phyloP scores from a whole-genome alignment of 768 basidiomycete genomes.

The Amanita subjunquillea region DNA sequence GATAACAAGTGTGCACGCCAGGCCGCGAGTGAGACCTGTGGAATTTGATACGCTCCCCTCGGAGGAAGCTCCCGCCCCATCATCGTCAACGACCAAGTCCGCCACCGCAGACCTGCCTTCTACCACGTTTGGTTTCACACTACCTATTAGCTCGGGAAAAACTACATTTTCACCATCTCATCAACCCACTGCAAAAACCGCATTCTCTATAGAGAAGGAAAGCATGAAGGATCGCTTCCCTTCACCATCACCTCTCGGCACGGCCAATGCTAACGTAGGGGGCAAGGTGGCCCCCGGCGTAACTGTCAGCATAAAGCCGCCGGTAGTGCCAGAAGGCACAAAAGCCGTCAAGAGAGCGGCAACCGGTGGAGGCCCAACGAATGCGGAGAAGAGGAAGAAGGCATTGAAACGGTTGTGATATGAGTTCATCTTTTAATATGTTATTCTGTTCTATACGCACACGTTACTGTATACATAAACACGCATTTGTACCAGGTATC shows the following conservation, averaged over 20 bases:
- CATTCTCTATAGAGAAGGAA: constrained; percentile 27
- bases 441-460: not conserved
- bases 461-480: constrained; percentile 2
- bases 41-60: constrained; percentile 52
- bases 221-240: constrained; percentile 48
- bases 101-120: constrained; percentile 13
- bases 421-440: not conserved
- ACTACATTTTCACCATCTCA: constrained; percentile 11
- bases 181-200: not conserved
- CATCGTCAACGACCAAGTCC: constrained; percentile 13
- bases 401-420: constrained; percentile 66
- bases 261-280: constrained; percentile 60
- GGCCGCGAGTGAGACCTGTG: constrained; percentile 59
- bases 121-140: constrained; percentile 21
- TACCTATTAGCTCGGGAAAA: constrained; percentile 35
- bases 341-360: constrained; percentile 68
- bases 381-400: constrained; percentile 82
- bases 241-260: constrained; percentile 61
- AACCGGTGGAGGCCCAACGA: constrained; percentile 35
- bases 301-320: constrained; percentile 21
- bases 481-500: not conserved
- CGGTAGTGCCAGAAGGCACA: constrained; percentile 25
- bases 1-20: constrained; percentile 88
- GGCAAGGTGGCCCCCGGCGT: constrained; percentile 23
- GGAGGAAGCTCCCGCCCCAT: constrained; percentile 10